Evolutionary conservation across 2,329 filamentous ascomycete species (phyloP), one percentile per base, ranked within the genome.

Genomic region (Neopestalotiopsis rosae): DNA sequence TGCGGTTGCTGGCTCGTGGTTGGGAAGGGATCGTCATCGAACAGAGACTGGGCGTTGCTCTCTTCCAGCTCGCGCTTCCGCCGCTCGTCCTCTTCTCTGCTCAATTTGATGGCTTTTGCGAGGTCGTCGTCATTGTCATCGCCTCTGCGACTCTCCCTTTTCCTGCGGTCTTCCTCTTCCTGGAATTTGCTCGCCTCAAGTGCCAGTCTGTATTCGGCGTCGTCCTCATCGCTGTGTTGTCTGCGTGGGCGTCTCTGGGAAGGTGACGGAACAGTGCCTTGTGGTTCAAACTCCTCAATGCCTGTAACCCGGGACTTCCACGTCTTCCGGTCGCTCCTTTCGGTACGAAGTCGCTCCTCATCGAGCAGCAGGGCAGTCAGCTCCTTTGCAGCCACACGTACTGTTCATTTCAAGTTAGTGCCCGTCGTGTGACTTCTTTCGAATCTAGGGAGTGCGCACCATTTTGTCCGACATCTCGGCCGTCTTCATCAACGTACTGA

Each of bases 221-320:
- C 96, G 42, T 97, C 94, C 59, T 97, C 94, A 4, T 84, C 85
- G 70, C 83, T 84, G 66, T 83, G 82, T 70, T 86, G 85, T 69
- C 85, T 84, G 59, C 83, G 85, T 67, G 83, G 83, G 59, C 83
- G 86, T 63, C 82, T 82, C 28, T 81, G 79, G 66, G 74, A 78
- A 42, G 77, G 79, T n/a, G 79, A 77, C 62, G 83, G 81, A 61
- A 77, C 75, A 13, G 79, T 78, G 6, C 85, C 81, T 72, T 81
- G 82, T 57, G 83, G 84, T 24, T 80, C 89, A 74, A 89, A 93
- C 77, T 98, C 95, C 73, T 98, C 96, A 58, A 98, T 90, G 24
- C 96, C 96, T 40, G 91, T 94, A 45, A 99, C 96, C 69, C 96
- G 92, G 66, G 95, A 97, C 82, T 99, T 99, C 96, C 96, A 99